Conservation (phyloP, 768 basidiomycete species). For the Trametes punicea region DNA sequence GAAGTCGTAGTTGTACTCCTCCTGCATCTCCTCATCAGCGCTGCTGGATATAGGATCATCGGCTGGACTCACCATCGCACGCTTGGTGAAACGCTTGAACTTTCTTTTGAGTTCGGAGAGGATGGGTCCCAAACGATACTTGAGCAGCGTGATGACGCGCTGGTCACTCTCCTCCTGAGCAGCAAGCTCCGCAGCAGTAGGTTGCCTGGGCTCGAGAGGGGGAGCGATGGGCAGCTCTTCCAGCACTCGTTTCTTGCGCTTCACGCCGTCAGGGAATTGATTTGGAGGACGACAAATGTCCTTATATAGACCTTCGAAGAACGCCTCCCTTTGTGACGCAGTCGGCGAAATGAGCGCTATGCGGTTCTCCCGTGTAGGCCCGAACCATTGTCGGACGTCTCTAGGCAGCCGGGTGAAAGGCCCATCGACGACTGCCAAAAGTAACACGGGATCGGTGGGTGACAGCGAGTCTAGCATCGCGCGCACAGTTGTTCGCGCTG, state of each 20-base stretch:
- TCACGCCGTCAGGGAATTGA: conserved; percentile 85
- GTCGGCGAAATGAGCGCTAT: conserved; percentile 58
- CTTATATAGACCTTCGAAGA: conserved; percentile 72
- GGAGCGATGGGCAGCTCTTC: conserved; percentile 88
- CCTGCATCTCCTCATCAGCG: conserved; percentile 39
- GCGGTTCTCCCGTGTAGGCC: conserved; percentile 68
- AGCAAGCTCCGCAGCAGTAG: conserved; percentile 77
- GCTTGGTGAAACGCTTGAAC: conserved; percentile 86
- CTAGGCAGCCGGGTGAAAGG: conserved; percentile 61
- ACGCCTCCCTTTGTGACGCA: conserved; percentile 55
- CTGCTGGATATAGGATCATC: too few relatives aligned
- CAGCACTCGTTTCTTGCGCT: conserved; percentile 76
- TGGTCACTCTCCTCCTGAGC: conserved; percentile 81
- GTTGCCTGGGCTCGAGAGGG: conserved; percentile 81
- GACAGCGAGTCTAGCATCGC: conserved; percentile 89
- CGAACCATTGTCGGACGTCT: conserved; percentile 93
- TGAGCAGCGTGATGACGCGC: conserved; percentile 72
- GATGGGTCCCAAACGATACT: conserved; percentile 88
- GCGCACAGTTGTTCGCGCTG: conserved; percentile 77
- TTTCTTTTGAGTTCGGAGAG: conserved; percentile 87
- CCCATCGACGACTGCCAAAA: conserved; percentile 88
- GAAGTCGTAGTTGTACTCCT: conserved; percentile 65
- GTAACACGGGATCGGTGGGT: conserved; percentile 89
- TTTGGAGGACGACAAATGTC: conserved; percentile 76
- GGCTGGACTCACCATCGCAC: conserved; percentile 56